Evolutionary conservation across 1,284 basidiomycete species (phyloP), one percentile per base, ranked within the genome.

Genomic region (Ustilago cynodontis): DNA sequence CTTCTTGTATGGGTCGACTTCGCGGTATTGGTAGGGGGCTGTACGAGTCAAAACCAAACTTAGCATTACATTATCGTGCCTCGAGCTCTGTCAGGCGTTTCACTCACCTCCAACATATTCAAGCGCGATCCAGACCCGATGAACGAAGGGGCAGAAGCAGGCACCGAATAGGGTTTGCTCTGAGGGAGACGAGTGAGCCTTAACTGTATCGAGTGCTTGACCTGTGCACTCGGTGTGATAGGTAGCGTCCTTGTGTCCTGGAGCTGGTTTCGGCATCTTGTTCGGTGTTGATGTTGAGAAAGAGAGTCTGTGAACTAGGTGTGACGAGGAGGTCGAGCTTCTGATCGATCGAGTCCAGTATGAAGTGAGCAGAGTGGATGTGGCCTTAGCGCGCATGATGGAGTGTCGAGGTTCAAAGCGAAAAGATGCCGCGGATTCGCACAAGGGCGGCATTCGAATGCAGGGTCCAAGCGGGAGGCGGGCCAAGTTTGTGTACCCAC

Each of bases 1-100:
- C 80, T 93, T 94, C 87, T 90, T 90, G 88, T 93, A 93, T 1
- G 92, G 92, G 85, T 93, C 92, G 29, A 93, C 91, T 86, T 93
- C 92, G 79, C 68, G 53, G 90, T 91, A 78, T 58, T 60, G 65
- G 39, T 73, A 76, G 11, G 74, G 79, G 28, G 64, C 73, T 76
- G 60, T 68, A 53, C 22, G 18, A 47, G 31, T 5, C 26, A 24
- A 54, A 49, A 70, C 59, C 11, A 89, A 13, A 64, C 22, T 22
- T 41, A 29, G 33, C 16, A 13, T 13, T 28, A 8, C 10, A 22
- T 59, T 47, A 50, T 11, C 11, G 11, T 11, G 6, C 35, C 14
- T 37, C 35, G 35, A 37, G 8, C 8, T 11, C 3, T 37, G 7
- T 37, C 35, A 10, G 35, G 3, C 35, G 8, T 22, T 66, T 77